Base-by-base conservation (phyloP, 495 filamentous ascomycete genomes). In the Xylaria bambusicola region DNA sequence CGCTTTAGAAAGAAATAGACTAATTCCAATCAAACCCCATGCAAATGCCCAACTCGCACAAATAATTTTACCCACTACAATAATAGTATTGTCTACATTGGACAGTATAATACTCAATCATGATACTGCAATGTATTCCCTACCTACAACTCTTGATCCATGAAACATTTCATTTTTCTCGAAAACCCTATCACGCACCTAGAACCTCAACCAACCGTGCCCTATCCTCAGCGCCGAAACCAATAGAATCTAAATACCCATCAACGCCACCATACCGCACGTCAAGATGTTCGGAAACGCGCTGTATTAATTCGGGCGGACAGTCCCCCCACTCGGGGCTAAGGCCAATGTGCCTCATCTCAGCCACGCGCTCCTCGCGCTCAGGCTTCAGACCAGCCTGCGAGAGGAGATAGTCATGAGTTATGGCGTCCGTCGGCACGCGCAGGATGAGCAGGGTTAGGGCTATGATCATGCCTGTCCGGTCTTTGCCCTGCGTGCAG, bases 401-500 rank as follows among this genome's bases (percentile, higher is more conserved):
- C 9, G 80, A 78, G 18, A 84, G 68, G 26, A 67, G 46, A 70
- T 93, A 95, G 70, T 94, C 92, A 52, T 83, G 67, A 12, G 71
- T 66, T 15, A 94, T 82, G 0, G 84, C 85, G 0, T 77, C 73
- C 0, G 75, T 49, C 0, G 84, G 82, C 0, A 89, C 80, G 9
- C 72, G 68, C 3, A 86, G 77, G 2, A 88, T 69, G 27, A 92
- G 67, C 1, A 93, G 71, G 0, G 82, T 64, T 18, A 95, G 75
- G 10, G 86, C 71, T n/a, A 90, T 71, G 21, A 89, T 75, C 2
- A 94, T 74, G 0, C 92, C 92, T 0, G 91, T 94, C 0, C 90
- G 83, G 67, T 95, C 92, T 66, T 96, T 96, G 35, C 92, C 92
- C 67, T 94, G 89, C 3, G 90, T 92, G 73, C 92, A 95, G 75